phyloP scores from a whole-genome alignment of 768 basidiomycete species.

The Guyanaporus albipodus region DNA sequence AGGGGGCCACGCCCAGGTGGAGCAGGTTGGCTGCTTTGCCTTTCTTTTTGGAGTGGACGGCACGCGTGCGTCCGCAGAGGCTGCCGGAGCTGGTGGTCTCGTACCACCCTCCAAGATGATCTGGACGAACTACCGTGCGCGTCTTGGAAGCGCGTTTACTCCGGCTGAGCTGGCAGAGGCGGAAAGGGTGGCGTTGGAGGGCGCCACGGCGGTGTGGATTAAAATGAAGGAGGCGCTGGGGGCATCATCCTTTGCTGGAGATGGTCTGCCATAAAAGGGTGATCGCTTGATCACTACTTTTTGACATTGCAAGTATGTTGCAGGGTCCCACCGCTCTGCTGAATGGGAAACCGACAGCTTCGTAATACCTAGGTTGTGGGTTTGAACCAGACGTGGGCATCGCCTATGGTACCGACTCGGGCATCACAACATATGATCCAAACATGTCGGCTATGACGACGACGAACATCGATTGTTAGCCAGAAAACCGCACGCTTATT shows the following conservation, averaged over 20 bases:
- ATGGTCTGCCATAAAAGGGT: conserved; percentile 37
- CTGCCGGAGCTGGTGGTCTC: neutral
- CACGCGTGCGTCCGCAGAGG: neutral
- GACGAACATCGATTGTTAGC: neutral
- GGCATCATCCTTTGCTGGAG: conserved; percentile 17
- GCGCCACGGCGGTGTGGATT: conserved; percentile 46
- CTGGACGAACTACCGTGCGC: conserved; percentile 22
- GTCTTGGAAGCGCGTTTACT: conserved; percentile 30
- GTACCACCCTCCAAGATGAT: conserved; percentile 28
- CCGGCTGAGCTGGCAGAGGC: conserved; percentile 42
- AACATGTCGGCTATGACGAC: too few relatives aligned
- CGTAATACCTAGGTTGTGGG: too few relatives aligned
- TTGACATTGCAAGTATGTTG: too few relatives aligned
- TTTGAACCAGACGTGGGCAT: neutral
- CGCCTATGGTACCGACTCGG: neutral
- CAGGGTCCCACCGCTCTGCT: neutral
- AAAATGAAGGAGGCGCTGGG: conserved; percentile 44
- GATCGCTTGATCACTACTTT: neutral
- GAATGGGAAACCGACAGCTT: neutral
- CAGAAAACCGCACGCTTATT: too few relatives aligned
- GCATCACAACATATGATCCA: neutral
- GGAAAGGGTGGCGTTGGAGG: conserved; percentile 44
- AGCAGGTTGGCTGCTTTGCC: conserved; percentile 62
- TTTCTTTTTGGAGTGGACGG: conserved; percentile 45
- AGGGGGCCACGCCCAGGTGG: conserved; percentile 23